Evolutionary conservation across 1,139 yeast genomes (phyloP).

Genomic region (Kodamaea derodonti): DNA sequence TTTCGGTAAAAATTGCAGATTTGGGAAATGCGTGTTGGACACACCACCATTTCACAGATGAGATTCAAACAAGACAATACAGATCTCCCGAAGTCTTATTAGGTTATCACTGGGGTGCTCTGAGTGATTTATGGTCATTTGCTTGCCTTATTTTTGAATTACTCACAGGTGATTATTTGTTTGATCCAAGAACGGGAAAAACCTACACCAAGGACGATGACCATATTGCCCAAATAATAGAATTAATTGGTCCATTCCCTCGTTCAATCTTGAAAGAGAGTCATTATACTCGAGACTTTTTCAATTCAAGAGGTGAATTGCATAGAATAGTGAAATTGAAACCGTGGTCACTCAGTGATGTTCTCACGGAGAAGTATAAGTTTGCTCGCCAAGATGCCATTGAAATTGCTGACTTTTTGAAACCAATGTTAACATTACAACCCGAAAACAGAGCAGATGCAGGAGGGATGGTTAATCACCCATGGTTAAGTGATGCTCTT

Average conservation of each 20-base stretch:
- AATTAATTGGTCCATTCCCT: constrained; percentile 43
- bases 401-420: constrained; percentile 48
- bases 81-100: constrained; percentile 46
- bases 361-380: constrained; percentile 41
- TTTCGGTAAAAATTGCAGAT: constrained; percentile 48
- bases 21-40: constrained; percentile 51
- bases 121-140: constrained; percentile 48
- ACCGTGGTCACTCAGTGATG: constrained; percentile 49
- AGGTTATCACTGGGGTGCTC: constrained; percentile 51
- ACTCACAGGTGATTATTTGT: constrained; percentile 46
- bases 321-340: constrained; percentile 34
- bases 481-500: constrained; percentile 35
- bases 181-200: constrained; percentile 47
- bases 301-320: constrained; percentile 28
- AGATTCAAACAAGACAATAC: constrained; percentile 48
- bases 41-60: constrained; percentile 48
- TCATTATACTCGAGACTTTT: constrained; percentile 41
- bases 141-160: constrained; percentile 46
- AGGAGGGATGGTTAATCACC: constrained; percentile 37
- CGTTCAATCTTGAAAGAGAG: constrained; percentile 42
- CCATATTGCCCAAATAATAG: constrained; percentile 48
- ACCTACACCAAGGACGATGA: constrained; percentile 47
- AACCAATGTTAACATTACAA: constrained; percentile 68
- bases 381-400: constrained; percentile 29
- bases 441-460: constrained; percentile 64